Conservation (phyloP, 2,329 filamentous ascomycete genomes). For the Fonsecaea nubica region DNA sequence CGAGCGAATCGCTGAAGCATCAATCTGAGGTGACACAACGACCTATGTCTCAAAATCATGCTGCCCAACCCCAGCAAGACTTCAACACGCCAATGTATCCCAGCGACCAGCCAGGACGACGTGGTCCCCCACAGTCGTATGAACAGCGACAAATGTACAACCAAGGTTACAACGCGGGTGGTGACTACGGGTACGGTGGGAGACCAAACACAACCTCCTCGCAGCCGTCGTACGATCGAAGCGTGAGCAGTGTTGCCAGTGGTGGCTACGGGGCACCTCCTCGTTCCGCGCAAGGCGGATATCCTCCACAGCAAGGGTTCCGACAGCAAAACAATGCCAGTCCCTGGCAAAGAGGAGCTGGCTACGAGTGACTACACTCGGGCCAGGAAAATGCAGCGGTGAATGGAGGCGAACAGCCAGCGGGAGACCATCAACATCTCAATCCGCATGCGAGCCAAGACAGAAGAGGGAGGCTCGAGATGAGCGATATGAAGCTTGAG, state of each 20-base stretch:
- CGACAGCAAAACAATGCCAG: constrained; percentile 60
- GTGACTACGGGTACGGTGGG: constrained; percentile 34
- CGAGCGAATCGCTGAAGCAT: constrained; percentile 42
- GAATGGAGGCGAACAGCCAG: constrained; percentile 4
- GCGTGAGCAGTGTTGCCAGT: constrained; percentile 33
- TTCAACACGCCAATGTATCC: constrained; percentile 49
- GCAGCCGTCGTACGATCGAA: constrained; percentile 44
- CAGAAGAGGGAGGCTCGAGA: constrained; percentile 30
- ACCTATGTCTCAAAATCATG: constrained; percentile 23
- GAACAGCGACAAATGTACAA: constrained; percentile 40
- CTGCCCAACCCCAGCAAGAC: constrained; percentile 15
- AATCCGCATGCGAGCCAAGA: constrained; percentile 18
- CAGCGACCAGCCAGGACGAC: constrained; percentile 49
- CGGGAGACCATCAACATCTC: constrained; percentile 13
- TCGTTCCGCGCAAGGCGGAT: constrained; percentile 35
- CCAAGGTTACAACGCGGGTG: constrained; percentile 34
- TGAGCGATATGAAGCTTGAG: constrained; percentile 28
- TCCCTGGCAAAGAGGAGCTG: constrained; percentile 70
- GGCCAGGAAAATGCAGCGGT: constrained; percentile 22
- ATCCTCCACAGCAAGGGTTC: constrained; percentile 45
- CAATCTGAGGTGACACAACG: constrained; percentile 28
- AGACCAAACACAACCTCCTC: constrained; percentile 38
- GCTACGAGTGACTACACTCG: constrained; percentile 63
- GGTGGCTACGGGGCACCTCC: constrained; percentile 35
- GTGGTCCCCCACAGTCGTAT: constrained; percentile 45